A percentile compares a stretch with the other conserved stretches of the same genome.
phyloP scores from a whole-genome alignment of 148 eudicot species.

The Cornus suecica region DNA sequence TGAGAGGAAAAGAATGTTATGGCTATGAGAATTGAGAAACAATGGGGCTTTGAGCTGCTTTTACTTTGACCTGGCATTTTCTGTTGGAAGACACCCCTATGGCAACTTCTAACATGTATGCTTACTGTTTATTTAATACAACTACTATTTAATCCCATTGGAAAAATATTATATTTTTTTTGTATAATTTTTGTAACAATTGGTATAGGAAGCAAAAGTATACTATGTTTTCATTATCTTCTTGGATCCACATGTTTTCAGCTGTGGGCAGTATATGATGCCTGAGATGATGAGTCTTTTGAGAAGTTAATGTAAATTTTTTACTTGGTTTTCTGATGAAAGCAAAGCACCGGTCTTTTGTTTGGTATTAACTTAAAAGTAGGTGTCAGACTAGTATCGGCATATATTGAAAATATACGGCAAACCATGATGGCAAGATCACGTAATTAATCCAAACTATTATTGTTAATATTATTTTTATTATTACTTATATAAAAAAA shows the following conservation, averaged over 20 bases:
- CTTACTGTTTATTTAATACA: too few relatives aligned
- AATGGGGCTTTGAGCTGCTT: neutral
- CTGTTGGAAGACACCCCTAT: neutral
- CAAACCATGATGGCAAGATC: too few relatives aligned
- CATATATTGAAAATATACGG: too few relatives aligned
- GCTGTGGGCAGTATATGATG: neutral
- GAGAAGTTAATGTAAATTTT: neutral
- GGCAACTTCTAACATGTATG: neutral
- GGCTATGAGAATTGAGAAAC: neutral
- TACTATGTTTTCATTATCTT: neutral
- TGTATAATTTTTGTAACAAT: too few relatives aligned
- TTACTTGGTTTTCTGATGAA: neutral
- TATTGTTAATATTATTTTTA: too few relatives aligned
- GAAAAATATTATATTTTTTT: too few relatives aligned
- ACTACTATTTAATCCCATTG: too few relatives aligned
- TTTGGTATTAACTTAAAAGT: too few relatives aligned
- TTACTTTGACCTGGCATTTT: neutral
- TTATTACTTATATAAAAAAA: too few relatives aligned
- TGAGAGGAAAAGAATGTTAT: neutral
- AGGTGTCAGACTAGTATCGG: too few relatives aligned
- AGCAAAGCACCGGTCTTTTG: neutral
- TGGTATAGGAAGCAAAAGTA: too few relatives aligned
- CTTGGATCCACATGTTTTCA: neutral
- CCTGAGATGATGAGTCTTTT: neutral
- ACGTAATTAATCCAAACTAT: too few relatives aligned